phyloP scores from a whole-genome alignment of 2,329 filamentous ascomycete species.

The Venturia effusa region DNA sequence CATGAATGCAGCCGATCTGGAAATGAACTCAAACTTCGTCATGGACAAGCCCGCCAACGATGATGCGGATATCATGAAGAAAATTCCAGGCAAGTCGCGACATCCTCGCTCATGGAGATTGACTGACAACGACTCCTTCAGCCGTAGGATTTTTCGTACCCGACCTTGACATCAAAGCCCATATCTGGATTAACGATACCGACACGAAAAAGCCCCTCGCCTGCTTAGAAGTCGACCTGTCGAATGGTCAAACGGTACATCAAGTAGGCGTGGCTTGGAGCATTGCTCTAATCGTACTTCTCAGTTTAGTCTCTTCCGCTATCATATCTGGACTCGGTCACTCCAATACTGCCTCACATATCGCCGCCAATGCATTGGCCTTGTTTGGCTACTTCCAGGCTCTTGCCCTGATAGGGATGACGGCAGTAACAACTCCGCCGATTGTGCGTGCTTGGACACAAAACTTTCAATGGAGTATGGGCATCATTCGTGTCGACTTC shows the following conservation, averaged over 20 bases:
- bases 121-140: background rate
- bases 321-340: conserved; percentile 84
- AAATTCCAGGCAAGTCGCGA: conserved; percentile 52
- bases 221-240: conserved; percentile 77
- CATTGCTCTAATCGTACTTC: conserved; percentile 74
- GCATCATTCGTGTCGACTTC: conserved; percentile 76
- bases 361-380: conserved; percentile 84
- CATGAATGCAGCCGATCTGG: conserved; percentile 76
- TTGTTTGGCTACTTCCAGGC: conserved; percentile 92
- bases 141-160: conserved; percentile 73
- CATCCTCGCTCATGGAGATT: background rate
- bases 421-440: conserved; percentile 68
- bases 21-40: conserved; percentile 58
- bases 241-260: conserved; percentile 87
- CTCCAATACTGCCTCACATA: conserved; percentile 87
- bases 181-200: conserved; percentile 67
- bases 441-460: conserved; percentile 90
- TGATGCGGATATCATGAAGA: conserved; percentile 39
- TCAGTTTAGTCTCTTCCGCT: conserved; percentile 75
- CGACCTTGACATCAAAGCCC: conserved; percentile 78
- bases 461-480: conserved; percentile 98
- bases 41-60: conserved; percentile 16
- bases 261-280: conserved; percentile 81
- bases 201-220: conserved; percentile 56
- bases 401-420: conserved; percentile 63